Conservation (phyloP, 352 stramenopile species). For the Globisporangium acanthophoron region DNA sequence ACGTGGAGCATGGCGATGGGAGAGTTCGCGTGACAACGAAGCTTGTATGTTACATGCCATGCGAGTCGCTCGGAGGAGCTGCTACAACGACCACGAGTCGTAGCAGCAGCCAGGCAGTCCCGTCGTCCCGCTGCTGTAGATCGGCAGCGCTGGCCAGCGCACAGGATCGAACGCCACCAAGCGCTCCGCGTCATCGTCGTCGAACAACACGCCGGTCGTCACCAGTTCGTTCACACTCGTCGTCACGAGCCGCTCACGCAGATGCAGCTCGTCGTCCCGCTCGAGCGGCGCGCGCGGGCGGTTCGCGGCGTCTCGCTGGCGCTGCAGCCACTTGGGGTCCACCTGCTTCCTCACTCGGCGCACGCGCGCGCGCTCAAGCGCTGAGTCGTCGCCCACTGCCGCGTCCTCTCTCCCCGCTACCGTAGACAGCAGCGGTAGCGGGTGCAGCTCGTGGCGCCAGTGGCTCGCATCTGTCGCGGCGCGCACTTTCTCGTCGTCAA, state of each 20-base stretch:
- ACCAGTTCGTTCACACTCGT: slow-evolving; percentile 32
- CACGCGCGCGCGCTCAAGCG: slow-evolving; percentile 37
- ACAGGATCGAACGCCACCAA: slow-evolving; percentile 19
- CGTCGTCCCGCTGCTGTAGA: slow-evolving; percentile 34
- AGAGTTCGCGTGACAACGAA: background rate
- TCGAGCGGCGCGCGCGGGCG: slow-evolving; percentile 39
- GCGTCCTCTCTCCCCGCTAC: slow-evolving; percentile 3
- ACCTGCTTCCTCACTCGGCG: slow-evolving; percentile 68
- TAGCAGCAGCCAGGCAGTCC: slow-evolving; percentile 53
- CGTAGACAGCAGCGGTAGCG: background rate
- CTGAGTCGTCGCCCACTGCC: slow-evolving; percentile 15
- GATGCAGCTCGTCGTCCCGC: slow-evolving; percentile 34
- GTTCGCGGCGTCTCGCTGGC: slow-evolving; percentile 44
- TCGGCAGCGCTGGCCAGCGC: slow-evolving; percentile 13
- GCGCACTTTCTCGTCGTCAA: slow-evolving; percentile 25
- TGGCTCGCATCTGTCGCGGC: slow-evolving; percentile 54
- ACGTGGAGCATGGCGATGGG: too few relatives aligned
- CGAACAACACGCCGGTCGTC: slow-evolving; percentile 32
- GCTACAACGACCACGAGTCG: slow-evolving; percentile 24
- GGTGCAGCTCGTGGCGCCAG: slow-evolving; percentile 17
- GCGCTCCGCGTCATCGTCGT: slow-evolving; percentile 22
- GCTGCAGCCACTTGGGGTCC: slow-evolving; percentile 51
- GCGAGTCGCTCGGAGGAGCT: background rate
- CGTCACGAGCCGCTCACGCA: slow-evolving; percentile 43
- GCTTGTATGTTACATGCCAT: background rate